Evolutionary conservation across 139 green algal species (phyloP), one percentile per base, ranked within the genome.

Genomic region (Chlamydomonas incerta): DNA sequence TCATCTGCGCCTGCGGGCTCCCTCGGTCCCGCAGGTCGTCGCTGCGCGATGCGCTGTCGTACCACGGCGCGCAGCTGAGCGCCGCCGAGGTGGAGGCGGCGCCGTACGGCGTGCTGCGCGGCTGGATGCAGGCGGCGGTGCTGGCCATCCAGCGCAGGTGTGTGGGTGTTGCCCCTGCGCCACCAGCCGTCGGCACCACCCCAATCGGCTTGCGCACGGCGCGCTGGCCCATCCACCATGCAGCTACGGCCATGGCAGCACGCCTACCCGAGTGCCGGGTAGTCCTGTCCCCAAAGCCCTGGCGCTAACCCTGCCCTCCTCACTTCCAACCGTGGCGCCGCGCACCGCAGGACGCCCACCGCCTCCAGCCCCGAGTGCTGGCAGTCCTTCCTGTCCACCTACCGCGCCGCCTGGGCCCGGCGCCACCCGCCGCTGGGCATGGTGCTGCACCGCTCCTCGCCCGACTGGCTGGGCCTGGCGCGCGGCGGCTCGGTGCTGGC

Each of bases 1-100:
- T n/a, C n/a, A n/a, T n/a, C n/a, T n/a, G n/a, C n/a, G n/a, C n/a
- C n/a, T n/a, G n/a, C n/a, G n/a, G n/a, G n/a, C n/a, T n/a, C 63
- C 21, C 5, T 35, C 63, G 41, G 41, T 8, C 41, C 41, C 41
- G 41, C 69, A 80, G 87, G 35, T 33, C 77, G 1, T 88, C 91
- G 6, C 87, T 94, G 52, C 70, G 76, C 3, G 81, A 90, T 26
- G 89, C 91, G 18, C 85, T 94, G 35, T 77, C 74, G 17, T 86
- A 87, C 65, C 80, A 87, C 72, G 89, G 91, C 3, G 85, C 67
- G 15, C 65, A 83, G 55, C n/a, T 91, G 18, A 82, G 66, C 15
- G 29, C 75, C 35, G 50, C 18, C 3, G 85, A 92, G 62, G 82
- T 76, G 65, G 87, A 83, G 28, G 73, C 77, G 21, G 74, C 65